phyloP scores from a whole-genome alignment of 164 flowering plant genomes.

The Vitis rotundifolia region DNA sequence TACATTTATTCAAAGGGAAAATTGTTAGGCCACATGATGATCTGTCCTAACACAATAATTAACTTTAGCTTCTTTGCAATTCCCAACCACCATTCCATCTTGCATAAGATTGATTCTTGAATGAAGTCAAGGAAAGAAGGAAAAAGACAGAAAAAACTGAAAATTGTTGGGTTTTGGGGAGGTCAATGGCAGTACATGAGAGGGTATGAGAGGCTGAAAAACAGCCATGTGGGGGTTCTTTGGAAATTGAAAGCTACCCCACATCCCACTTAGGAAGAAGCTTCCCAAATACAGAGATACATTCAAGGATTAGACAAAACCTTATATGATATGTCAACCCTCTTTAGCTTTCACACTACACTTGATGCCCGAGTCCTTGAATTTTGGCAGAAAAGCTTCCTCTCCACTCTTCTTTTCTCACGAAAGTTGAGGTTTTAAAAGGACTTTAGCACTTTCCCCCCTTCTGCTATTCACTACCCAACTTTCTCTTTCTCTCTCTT shows the following conservation, averaged over 20 bases:
- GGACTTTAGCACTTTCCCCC: neutral
- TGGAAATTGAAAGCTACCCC: neutral
- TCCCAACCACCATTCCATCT: too few relatives aligned
- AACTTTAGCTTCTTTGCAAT: too few relatives aligned
- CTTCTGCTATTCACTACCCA: neutral
- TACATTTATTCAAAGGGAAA: too few relatives aligned
- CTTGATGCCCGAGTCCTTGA: slow-evolving; percentile 3
- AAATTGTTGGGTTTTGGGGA: neutral
- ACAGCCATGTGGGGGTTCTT: slow-evolving; percentile 11
- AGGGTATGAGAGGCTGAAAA: too few relatives aligned
- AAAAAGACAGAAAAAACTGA: too few relatives aligned
- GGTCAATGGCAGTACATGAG: neutral
- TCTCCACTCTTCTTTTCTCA: slow-evolving; percentile 4
- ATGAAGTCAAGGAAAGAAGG: too few relatives aligned
- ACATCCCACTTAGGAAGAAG: slow-evolving; percentile 10
- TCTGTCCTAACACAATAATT: too few relatives aligned
- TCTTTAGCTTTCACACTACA: slow-evolving; percentile 31
- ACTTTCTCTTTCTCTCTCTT: neutral
- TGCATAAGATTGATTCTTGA: too few relatives aligned
- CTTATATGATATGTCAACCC: neutral
- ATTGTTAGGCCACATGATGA: too few relatives aligned
- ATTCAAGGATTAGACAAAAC: neutral
- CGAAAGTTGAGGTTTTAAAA: neutral
- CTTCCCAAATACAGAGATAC: slow-evolving; percentile 12
- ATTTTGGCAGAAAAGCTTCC: slow-evolving; percentile 10